Conservation (phyloP, 495 filamentous ascomycete species). For the Sphaerosporella brunnea region DNA sequence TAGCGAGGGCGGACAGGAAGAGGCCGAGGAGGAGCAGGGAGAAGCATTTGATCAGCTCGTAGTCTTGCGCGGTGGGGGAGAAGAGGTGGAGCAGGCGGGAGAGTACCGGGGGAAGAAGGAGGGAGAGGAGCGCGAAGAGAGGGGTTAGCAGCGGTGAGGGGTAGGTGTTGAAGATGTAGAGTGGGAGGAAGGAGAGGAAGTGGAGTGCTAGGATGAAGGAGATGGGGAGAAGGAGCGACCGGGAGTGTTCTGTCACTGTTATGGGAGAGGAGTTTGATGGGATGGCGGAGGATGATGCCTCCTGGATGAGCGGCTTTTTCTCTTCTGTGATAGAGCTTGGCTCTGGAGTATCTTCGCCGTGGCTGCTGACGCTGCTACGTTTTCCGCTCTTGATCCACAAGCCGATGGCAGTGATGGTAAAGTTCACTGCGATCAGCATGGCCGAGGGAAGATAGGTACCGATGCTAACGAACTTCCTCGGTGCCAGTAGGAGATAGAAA, state of each 20-base stretch:
- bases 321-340: conserved; percentile 5
- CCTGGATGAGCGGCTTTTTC: conserved; percentile 10
- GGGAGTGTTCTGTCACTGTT: not conserved
- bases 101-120: conserved; percentile 39
- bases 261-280: too few species aligned
- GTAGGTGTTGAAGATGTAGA: conserved; percentile 72
- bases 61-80: conserved; percentile 46
- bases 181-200: conserved; percentile 60
- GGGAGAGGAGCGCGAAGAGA: conserved; percentile 39
- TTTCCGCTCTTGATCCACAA: conserved; percentile 73
- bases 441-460: conserved; percentile 93
- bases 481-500: conserved; percentile 87
- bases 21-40: conserved; percentile 81
- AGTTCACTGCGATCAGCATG: conserved; percentile 86
- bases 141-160: conserved; percentile 29
- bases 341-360: not conserved
- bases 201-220: conserved; percentile 53
- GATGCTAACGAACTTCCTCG: conserved; percentile 87
- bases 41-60: conserved; percentile 68
- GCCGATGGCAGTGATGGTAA: conserved; percentile 84
- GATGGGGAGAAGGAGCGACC: conserved; percentile 45
- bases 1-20: conserved; percentile 79
- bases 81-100: conserved; percentile 35
- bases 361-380: conserved; percentile 7
- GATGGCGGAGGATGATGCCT: too few species aligned